Base-by-base conservation (phyloP, 345 rosid species). In the Citrus inodora region DNA sequence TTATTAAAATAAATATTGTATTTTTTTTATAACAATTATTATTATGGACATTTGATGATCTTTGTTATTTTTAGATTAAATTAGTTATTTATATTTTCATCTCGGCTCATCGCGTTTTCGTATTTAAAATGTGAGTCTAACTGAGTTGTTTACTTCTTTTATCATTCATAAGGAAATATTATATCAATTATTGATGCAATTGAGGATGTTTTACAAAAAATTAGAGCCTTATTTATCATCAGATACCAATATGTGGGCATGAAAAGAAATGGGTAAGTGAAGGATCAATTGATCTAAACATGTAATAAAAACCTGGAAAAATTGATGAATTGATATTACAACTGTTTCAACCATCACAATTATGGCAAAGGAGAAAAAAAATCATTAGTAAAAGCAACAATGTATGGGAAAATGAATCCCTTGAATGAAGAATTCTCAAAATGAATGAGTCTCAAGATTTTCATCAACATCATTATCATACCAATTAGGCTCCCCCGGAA, bases 401-500 rank as follows among this genome's bases (percentile, higher is more conserved):
- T 56, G 42, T 33, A 24, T 16, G 30, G 62, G 77, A 70, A 30
- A 28, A 22, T 25, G 61, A 51, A 30, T 51, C 76, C 67, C 74
- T 71, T 69, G 7, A 65, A 61, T 25, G 70, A 46, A 42, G 58
- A 51, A 21, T 38, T n/a, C 21, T 70, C 69, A 33, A 69, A 53
- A 76, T 53, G 9, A n/a, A 60, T 76, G 68, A 32, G 73, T 9
- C 9, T 5, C 56, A 58, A 35, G 61, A 30, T 64, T 56, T 70
- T 78, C 70, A 58, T 75, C 82, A 58, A 37, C 62, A 70, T 82
- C 51, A 13, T 46, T 3, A 11, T 46, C 17, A 13, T 11, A 46
- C 14, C 63, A 22, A 14, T 80, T 70, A 83, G 55, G 86, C 86
- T 2, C 89, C 86, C 0, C 87, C 89, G 7, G 89, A 87, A 28